Percentiles rank a stretch among this genome's conserved stretches.
phyloP scores from a whole-genome alignment of 345 rosid genomes.

The Microthlaspi erraticum region DNA sequence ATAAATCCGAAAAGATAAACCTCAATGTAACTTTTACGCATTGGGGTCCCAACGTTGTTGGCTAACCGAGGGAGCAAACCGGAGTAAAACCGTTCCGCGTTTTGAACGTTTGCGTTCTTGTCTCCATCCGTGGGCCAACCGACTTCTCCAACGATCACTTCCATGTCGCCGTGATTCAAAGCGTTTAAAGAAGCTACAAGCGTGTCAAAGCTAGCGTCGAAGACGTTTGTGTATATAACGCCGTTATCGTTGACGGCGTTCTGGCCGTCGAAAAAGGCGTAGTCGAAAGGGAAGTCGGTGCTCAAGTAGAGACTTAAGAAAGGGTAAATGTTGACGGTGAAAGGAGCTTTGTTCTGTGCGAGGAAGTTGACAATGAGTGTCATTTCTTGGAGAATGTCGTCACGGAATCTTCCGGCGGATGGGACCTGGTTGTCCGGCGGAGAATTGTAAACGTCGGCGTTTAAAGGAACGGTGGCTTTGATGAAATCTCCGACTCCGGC shows the following conservation, averaged over 20 bases:
- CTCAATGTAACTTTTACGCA: constrained; percentile 68
- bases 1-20: constrained; percentile 77
- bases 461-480: constrained; percentile 88
- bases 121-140: constrained; percentile 99
- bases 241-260: constrained; percentile 62
- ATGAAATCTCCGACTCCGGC: constrained; percentile 71
- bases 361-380: constrained; percentile 74
- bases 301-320: constrained; percentile 85
- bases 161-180: constrained; percentile 61
- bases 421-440: constrained; percentile 69
- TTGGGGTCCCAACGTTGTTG: constrained; percentile 71
- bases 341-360: constrained; percentile 72
- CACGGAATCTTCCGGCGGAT: constrained; percentile 82
- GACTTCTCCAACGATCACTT: constrained; percentile 80
- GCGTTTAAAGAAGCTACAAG: constrained; percentile 72
- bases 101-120: constrained; percentile 64
- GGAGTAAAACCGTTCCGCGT: constrained; percentile 72
- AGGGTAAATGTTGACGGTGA: constrained; percentile 93
- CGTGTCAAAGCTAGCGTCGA: constrained; percentile 91
- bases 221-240: constrained; percentile 78
- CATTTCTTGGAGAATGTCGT: constrained; percentile 64
- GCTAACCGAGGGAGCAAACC: constrained; percentile 75
- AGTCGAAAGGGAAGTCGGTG: constrained; percentile 73
- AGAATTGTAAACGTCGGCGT: constrained; percentile 86
- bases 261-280: constrained; percentile 86